These are phyloP conservation scores for Termitomyces sp. DNA, from an alignment of 768 basidiomycete species.

Conservation along the genomic window DNA sequence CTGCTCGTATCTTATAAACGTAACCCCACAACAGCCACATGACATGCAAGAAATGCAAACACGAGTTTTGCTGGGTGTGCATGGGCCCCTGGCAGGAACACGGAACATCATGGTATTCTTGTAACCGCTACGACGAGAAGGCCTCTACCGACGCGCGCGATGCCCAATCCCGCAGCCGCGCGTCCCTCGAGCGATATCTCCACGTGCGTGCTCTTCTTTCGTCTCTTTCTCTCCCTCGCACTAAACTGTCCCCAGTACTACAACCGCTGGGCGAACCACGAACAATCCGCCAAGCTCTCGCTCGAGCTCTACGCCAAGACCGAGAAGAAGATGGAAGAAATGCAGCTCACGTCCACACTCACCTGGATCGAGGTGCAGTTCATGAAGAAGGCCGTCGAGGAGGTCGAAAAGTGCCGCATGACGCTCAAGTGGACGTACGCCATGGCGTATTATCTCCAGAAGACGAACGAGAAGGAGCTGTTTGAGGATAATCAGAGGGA, in stretches of 20 bases:
- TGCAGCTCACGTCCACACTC: too few species aligned
- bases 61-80: slow-evolving; percentile 99
- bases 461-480: too few species aligned
- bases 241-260: neutral
- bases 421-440: too few species aligned
- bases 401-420: too few species aligned
- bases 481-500: too few species aligned
- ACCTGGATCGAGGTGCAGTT: too few species aligned
- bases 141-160: slow-evolving; percentile 84
- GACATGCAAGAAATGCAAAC: slow-evolving; percentile 99
- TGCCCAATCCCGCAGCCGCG: slow-evolving; percentile 83
- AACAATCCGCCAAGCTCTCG: too few species aligned
- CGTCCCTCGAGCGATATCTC: slow-evolving; percentile 90
- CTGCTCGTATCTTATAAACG: neutral
- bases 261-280: too few species aligned
- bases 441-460: too few species aligned
- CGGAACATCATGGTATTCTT: slow-evolving; percentile 96
- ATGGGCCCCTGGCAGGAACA: slow-evolving; percentile 99
- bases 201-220: slow-evolving; percentile 52
- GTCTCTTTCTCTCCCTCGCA: neutral
- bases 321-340: too few species aligned
- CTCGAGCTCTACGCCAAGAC: too few species aligned
- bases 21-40: slow-evolving; percentile 65
- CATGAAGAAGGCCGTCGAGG: too few species aligned
- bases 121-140: slow-evolving; percentile 96